Base-by-base conservation (phyloP, 805 yeast species). In the Candida sonorensis region DNA sequence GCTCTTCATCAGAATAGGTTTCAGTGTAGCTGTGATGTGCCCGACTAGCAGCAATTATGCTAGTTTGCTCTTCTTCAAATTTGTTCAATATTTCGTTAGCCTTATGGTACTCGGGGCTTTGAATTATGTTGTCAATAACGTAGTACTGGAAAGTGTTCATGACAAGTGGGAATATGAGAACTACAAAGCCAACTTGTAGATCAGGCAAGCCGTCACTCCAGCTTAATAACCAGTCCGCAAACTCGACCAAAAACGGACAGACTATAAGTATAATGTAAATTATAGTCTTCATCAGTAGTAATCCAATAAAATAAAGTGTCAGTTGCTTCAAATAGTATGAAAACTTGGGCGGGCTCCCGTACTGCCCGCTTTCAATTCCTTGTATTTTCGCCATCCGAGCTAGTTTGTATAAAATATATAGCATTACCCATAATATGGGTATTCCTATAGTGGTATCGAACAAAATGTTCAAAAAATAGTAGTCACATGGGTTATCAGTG, bases 371-470 rank as follows among this genome's bases (percentile, higher is more conserved):
- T 29, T 67, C 67, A 11, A 69, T 60, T 30, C 71, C 72, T 24
- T 59, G 36, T n/a, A 71, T 58, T 15, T 73, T 66, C 3, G 68
- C 44, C 20, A 48, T 49, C 40, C 62, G 63, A 14, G 73, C 71
- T 2, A 64, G 33, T 11, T 55, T 58, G 51, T 78, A 80, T 2
- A 77, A 62, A 3, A 64, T 39, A 37, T 69, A 69, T 18, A 88
- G 64, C 16, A 64, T 57, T 6, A 56, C 55, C 75, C 84, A 82
- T 17, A 82, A 60, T 2, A 90, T 72, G 6, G 94, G 94, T 3
- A 90, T 90, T 1, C 98, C 98, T 6, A 88, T 69, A 0, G 98
- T 90, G 26, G 97, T 88, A 55, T 90, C 98, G 51, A 90, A 72
- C 18, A 90, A 67, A 23, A 90, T 71, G 48, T 84, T 90, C 34